phyloP scores from a whole-genome alignment of 169 alveolate genomes.

The Cryptosporidium tyzzeri region DNA sequence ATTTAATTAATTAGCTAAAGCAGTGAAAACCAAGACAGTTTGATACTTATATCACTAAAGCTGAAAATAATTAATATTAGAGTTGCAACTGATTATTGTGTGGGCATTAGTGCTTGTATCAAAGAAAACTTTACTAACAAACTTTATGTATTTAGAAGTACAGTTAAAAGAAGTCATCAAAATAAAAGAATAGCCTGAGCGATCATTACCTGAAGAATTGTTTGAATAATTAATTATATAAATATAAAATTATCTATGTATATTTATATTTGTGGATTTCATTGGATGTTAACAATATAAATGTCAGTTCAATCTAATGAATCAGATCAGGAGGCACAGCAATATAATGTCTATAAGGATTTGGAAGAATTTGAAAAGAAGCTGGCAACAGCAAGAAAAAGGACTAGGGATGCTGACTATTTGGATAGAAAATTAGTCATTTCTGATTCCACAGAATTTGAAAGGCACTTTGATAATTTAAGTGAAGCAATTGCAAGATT shows the following conservation, averaged over 20 bases:
- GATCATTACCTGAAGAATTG: background rate
- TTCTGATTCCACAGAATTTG: conserved; percentile 72
- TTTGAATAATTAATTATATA: too few relatives aligned
- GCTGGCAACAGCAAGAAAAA: conserved; percentile 37
- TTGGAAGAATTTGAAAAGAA: conserved; percentile 43
- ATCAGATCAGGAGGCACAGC: background rate
- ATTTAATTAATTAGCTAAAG: background rate
- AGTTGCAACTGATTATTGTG: background rate
- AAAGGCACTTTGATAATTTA: conserved; percentile 51
- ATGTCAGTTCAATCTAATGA: conserved; percentile 4
- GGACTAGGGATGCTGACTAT: conserved; percentile 62
- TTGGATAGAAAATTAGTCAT: conserved; percentile 62
- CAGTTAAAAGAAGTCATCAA: background rate
- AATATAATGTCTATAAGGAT: conserved; percentile 3
- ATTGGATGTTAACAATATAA: background rate
- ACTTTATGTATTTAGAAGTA: background rate
- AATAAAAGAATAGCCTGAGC: background rate
- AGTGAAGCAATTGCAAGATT: conserved; percentile 67
- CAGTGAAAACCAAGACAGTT: background rate
- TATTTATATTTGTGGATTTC: background rate
- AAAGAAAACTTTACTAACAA: too few relatives aligned
- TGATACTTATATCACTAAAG: background rate
- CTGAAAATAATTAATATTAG: background rate
- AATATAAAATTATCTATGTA: too few relatives aligned
- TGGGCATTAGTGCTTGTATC: background rate